Evolutionary conservation across 306 rosid species (phyloP).

Genomic region (Styphnolobium japonicum): DNA sequence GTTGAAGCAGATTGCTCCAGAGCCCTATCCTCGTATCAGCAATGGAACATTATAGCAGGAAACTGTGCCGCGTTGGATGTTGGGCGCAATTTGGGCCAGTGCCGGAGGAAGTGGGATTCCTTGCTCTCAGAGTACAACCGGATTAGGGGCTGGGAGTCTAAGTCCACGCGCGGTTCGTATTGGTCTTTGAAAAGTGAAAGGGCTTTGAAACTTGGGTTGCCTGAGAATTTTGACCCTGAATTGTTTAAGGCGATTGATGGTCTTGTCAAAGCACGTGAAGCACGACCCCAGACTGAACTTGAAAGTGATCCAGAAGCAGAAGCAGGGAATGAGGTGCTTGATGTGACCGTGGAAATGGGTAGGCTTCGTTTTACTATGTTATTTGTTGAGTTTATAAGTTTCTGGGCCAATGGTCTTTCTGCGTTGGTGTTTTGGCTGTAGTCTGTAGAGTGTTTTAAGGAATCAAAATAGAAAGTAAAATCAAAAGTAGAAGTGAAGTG

Average conservation of each 20-base stretch:
- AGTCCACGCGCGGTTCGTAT: slow-evolving; percentile 13
- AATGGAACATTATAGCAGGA: slow-evolving; percentile 35
- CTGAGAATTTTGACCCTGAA: slow-evolving; percentile 50
- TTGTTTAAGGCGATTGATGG: slow-evolving; percentile 44
- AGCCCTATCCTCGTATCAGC: slow-evolving; percentile 37
- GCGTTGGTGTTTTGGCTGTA: too few relatives aligned
- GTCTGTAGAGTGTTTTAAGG: too few relatives aligned
- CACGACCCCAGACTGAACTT: slow-evolving; percentile 42
- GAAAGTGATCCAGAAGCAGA: slow-evolving; percentile 64
- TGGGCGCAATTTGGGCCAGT: slow-evolving; percentile 50
- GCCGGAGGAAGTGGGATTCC: slow-evolving; percentile 71
- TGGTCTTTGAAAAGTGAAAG: slow-evolving; percentile 37
- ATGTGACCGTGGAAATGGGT: slow-evolving; percentile 57
- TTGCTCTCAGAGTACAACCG: slow-evolving; percentile 28
- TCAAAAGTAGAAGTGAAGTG: too few relatives aligned
- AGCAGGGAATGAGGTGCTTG: slow-evolving; percentile 30
- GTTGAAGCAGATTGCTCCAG: slow-evolving; percentile 73
- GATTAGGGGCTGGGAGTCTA: slow-evolving; percentile 28
- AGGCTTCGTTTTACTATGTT: background rate
- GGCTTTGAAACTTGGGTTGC: slow-evolving; percentile 42
- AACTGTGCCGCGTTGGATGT: slow-evolving; percentile 59
- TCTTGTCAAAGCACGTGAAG: slow-evolving; percentile 43
- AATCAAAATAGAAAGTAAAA: too few relatives aligned
- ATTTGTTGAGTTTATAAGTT: too few relatives aligned
- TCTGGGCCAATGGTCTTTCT: too few relatives aligned